Base-by-base conservation (phyloP, 345 rosid species). In the Acer yangbiense region DNA sequence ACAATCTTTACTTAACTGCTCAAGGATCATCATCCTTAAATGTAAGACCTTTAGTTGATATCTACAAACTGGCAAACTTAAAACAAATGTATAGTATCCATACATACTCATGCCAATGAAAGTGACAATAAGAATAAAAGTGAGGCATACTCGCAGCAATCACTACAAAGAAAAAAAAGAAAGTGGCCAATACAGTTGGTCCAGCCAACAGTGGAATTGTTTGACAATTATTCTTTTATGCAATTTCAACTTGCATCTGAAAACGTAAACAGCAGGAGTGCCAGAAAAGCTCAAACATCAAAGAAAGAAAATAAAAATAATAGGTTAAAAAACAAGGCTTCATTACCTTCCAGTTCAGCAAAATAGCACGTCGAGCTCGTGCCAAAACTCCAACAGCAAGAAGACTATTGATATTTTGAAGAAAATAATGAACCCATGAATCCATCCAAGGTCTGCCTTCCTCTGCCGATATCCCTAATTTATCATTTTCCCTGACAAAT, bases 311-410 rank as follows among this genome's bases (percentile, higher is more conserved):
- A 58, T 6, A 21, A 61, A 58, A 29, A 70, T 7, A 21, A 71
- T 4, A 27, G n/a, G 17, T 39, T 72, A 35, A 61, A 73, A 43
- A 21, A 72, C 63, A 62, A 68, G 57, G 76, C 32, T 50, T 73
- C 69, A 74, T 87, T 79, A 95, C 98, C 98, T 95, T 95, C 90
- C 89, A 89, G 71, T 91, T 95, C 75, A 93, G 90, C 71, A 95
- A 85, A 82, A 90, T 85, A 73, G 98, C 94, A 69, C 90, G 86
- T 67, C 98, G 91, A 80, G 88, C 75, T 76, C 97, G 90, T 66
- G 86, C 94, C 79, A 95, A 79, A 69, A 83, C 82, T 80, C 95
- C 91, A 78, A 90, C 84, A 55, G 87, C 86, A 73, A 93, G 91
- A 80, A 95, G 93, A 79, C 84, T 74, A 81, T 95, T 92, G 79